Percentiles rank a stretch among this genome's conserved stretches.
phyloP scores from a whole-genome alignment of 2,329 filamentous ascomycete species.

The Pseudogymnoascus sp. region DNA sequence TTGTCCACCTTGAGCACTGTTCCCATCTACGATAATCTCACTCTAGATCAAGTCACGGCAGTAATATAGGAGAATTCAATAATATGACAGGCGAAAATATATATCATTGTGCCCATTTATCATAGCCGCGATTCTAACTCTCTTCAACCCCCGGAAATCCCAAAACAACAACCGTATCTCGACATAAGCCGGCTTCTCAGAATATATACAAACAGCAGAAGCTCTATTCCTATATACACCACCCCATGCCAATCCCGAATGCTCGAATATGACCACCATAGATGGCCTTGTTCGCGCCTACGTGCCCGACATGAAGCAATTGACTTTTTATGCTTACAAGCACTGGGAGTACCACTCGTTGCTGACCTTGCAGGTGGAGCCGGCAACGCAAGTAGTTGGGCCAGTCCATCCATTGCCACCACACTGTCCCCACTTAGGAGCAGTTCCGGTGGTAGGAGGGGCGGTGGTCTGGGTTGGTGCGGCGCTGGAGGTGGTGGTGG shows the following conservation, averaged over 20 bases:
- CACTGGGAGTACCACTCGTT: constrained; percentile 25
- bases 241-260: not conserved
- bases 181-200: not conserved
- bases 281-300: not conserved
- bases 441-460: not conserved
- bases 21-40: too few species aligned
- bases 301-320: not conserved
- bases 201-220: constrained; percentile 2
- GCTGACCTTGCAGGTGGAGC: constrained; percentile 14
- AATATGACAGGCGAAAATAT: not conserved
- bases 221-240: constrained; percentile 6
- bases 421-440: constrained; percentile 11
- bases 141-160: not conserved
- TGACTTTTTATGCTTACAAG: constrained; percentile 11
- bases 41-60: too few species aligned
- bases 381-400: constrained; percentile 17
- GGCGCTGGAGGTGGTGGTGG: not conserved
- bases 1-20: too few species aligned
- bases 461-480: not conserved
- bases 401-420: constrained; percentile 16
- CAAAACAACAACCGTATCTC: not conserved
- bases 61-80: not conserved
- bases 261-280: not conserved
- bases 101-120: not conserved
- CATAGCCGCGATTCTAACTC: not conserved